Evolutionary conservation across 73 alveolate genomes (phyloP).

Genomic region (Diophrys sp.): DNA sequence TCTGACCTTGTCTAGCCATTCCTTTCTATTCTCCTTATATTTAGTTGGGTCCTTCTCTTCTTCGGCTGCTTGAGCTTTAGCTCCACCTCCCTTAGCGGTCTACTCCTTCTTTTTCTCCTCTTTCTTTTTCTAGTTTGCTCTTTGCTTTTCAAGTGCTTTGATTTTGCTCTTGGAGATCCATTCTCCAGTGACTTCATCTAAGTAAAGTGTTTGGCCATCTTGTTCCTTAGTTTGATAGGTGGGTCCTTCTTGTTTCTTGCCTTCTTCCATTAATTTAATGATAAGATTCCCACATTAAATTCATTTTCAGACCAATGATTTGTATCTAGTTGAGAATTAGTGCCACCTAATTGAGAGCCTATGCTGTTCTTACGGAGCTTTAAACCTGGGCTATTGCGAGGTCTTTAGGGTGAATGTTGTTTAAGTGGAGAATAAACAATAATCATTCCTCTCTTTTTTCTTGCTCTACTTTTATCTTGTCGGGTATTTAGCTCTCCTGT

Average conservation of each 20-base stretch:
- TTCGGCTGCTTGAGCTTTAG: conserved; percentile 61
- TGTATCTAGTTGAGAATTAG: too few relatives aligned
- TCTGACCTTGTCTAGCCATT: conserved; percentile 70
- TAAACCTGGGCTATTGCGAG: too few relatives aligned
- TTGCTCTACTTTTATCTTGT: too few relatives aligned
- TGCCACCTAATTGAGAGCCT: too few relatives aligned
- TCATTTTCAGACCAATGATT: too few relatives aligned
- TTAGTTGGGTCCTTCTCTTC: conserved; percentile 94
- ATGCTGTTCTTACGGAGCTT: too few relatives aligned
- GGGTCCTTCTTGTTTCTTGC: background rate
- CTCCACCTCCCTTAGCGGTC: conserved; percentile 36
- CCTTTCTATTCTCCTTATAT: conserved; percentile 86
- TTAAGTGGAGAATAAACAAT: too few relatives aligned
- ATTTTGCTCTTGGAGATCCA: conserved; percentile 45
- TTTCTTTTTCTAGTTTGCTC: conserved; percentile 58
- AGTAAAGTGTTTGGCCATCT: conserved; percentile 13
- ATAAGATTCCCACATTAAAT: background rate
- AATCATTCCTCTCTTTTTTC: too few relatives aligned
- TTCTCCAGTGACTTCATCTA: conserved; percentile 53
- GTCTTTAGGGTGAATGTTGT: too few relatives aligned
- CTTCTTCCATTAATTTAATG: background rate
- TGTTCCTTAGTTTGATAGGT: conserved; percentile 3
- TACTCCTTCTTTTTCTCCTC: conserved; percentile 30
- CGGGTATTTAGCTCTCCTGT: too few relatives aligned
- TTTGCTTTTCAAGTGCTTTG: conserved; percentile 57